These are phyloP conservation scores for Dorcoceras hygrometricum DNA, from an alignment of 257 asterid genomes.

Conservation along the genomic window DNA sequence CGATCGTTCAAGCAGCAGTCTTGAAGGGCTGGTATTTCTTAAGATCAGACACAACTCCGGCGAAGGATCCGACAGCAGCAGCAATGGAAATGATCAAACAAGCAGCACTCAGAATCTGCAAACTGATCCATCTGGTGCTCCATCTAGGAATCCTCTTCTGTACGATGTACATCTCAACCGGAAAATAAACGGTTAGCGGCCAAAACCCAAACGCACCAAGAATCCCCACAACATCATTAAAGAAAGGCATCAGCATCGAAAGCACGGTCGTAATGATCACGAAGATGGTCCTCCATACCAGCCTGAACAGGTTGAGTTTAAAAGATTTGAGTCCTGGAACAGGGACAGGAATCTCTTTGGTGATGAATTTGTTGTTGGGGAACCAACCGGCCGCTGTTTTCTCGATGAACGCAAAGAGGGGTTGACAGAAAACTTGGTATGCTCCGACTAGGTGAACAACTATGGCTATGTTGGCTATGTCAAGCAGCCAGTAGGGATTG, in stretches of 20 bases:
- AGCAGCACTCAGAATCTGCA: conserved; percentile 42
- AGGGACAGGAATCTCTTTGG: conserved; percentile 45
- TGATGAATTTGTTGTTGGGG: conserved; percentile 49
- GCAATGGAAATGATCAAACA: conserved; percentile 44
- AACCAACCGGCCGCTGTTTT: conserved; percentile 44
- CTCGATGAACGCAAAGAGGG: conserved; percentile 75
- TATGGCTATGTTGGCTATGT: conserved; percentile 75
- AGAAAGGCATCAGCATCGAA: conserved; percentile 81
- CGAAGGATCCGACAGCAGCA: conserved; percentile 60
- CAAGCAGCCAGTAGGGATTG: conserved; percentile 86
- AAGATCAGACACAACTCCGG: conserved; percentile 51
- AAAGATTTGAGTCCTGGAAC: conserved; percentile 37
- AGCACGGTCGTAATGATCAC: conserved; percentile 64
- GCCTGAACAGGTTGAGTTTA: conserved; percentile 56
- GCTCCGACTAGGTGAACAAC: conserved; percentile 83
- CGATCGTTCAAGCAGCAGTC: conserved; percentile 23
- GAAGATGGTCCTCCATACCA: conserved; percentile 63
- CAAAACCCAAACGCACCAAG: conserved; percentile 87
- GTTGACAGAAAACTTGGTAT: conserved; percentile 89
- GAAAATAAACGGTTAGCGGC: conserved; percentile 87
- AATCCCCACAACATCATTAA: conserved; percentile 75
- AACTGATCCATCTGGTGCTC: conserved; percentile 62
- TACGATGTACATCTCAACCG: conserved; percentile 81
- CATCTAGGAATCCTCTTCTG: conserved; percentile 63
- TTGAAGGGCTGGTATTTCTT: conserved; percentile 46